Base-by-base conservation (phyloP, 2,329 filamentous ascomycete species). In the Fusarium armeniacum region DNA sequence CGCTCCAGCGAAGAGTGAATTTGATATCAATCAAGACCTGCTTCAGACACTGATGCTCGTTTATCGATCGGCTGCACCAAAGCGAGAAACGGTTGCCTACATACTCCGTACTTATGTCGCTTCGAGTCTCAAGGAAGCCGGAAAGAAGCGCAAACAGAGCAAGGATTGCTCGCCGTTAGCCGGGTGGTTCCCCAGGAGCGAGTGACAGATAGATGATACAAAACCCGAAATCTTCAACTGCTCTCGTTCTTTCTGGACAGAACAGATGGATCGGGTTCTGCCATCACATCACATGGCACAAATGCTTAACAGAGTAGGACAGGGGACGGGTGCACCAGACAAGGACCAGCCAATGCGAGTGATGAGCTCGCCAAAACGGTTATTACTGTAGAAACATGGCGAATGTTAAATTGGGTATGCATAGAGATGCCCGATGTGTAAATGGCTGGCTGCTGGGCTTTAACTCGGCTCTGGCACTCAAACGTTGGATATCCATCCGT, bases 121-220 rank as follows among this genome's bases (percentile, higher is more conserved):
- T 49, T 41, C 44, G 64, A 65, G 51, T 38, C 54, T 69, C 30
- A 52, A 63, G 54, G 62, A 61, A 67, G 49, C 38, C 63, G 38
- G 40, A 28, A 58, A 65, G 71, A 73, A 72, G 61, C 64, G 40
- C 30, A 51, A 47, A 24, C 45, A 52, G 62, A 58, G 32, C 49
- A 51, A 35, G 49, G 49, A 32, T 57, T 70, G 38, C 46, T 54
- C 53, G 57, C 62, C 49, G 41, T 63, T 63, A 56, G 45, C 46
- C 51, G 49, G 28, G 62, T 20, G 45, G 41, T 46, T 46, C 50
- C 53, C 58, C 33, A 45, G 57, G 33, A 51, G 56, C 53, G 28
- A 51, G 56, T 58, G 53, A 58, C 56, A 67, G 61, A 57, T 50
- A 67, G 35, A 56, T 51, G 9, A n/a, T 3, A 15, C 26, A 9